These are phyloP conservation scores for Cladosporium sp. DNA, from an alignment of 2,329 filamentous ascomycete species.

Conservation along the genomic window DNA sequence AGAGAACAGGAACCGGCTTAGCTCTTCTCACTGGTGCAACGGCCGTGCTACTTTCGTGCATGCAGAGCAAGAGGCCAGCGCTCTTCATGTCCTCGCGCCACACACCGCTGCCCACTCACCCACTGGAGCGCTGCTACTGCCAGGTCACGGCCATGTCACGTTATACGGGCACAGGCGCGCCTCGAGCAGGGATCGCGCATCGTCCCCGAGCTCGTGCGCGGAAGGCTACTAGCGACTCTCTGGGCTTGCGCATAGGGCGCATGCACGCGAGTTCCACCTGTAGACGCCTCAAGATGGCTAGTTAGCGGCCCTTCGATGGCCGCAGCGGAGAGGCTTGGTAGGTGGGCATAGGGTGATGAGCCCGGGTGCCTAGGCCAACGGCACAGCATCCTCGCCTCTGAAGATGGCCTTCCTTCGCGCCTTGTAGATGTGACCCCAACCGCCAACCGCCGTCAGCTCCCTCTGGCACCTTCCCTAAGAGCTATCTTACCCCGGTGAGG, in stretches of 20 bases:
- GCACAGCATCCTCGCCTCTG: constrained; percentile 13
- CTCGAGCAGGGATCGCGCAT: constrained; percentile 11
- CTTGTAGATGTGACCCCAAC: constrained; percentile 4
- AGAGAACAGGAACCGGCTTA: constrained; percentile 17
- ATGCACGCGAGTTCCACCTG: constrained; percentile 7
- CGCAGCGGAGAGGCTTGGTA: constrained; percentile 11
- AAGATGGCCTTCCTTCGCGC: constrained; percentile 18
- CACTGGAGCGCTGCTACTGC: constrained; percentile 1
- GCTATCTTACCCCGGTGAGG: constrained; percentile 13
- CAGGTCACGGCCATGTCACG: constrained; percentile 11
- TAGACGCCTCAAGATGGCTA: constrained; percentile 15
- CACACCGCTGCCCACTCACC: constrained; percentile 4
- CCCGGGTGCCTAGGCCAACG: constrained; percentile 10
- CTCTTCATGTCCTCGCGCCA: constrained; percentile 10
- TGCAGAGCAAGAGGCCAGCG: constrained; percentile 13
- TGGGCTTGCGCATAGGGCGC: constrained; percentile 8
- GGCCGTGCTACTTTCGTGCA: constrained; percentile 13
- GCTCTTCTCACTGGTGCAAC: constrained; percentile 16
- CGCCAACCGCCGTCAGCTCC: constrained; percentile 6
- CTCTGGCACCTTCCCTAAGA: constrained; percentile 16
- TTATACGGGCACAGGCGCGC: constrained; percentile 4
- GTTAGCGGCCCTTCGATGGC: constrained; percentile 12
- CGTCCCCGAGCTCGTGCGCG: constrained; percentile 2
- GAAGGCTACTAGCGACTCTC: constrained; percentile 1
- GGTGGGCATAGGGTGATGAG: background rate